Conservation (phyloP, 352 stramenopile species). For the Globisporangium canariense region DNA sequence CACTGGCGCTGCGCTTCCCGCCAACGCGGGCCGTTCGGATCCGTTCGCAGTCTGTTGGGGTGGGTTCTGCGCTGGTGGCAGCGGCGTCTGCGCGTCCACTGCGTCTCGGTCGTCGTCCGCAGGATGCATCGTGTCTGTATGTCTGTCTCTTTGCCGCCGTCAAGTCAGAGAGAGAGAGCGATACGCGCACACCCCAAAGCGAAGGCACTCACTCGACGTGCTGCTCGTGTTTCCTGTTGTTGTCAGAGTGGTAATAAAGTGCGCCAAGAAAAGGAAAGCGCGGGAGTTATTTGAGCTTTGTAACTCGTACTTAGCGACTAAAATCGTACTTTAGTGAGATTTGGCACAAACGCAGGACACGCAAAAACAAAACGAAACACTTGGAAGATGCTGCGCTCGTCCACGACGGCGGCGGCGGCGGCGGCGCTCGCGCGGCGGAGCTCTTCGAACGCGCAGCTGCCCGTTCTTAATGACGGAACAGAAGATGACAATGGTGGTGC, state of each 20-base stretch:
- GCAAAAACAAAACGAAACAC: neutral
- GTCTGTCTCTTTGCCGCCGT: neutral
- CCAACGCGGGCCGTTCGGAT: neutral
- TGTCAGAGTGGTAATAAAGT: neutral
- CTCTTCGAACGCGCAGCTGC: constrained; percentile 9
- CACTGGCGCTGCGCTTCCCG: neutral
- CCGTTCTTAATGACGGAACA: constrained; percentile 5
- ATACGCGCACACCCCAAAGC: neutral
- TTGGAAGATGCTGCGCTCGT: constrained; percentile 9
- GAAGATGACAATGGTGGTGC: neutral
- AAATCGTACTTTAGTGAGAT: neutral
- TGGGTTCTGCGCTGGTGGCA: neutral
- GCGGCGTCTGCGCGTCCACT: neutral
- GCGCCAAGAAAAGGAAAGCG: constrained; percentile 1
- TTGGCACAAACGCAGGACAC: neutral
- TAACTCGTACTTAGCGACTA: neutral
- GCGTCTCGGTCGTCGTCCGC: constrained; percentile 9
- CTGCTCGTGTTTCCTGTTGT: neutral
- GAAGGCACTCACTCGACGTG: neutral
- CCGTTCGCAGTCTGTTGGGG: neutral
- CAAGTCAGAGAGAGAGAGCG: neutral
- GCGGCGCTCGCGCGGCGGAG: constrained; percentile 5
- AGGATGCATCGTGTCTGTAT: constrained; percentile 5
- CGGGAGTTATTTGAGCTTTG: neutral
- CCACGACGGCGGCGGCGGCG: constrained; percentile 11